Evolutionary conservation across 2,329 filamentous ascomycete genomes (phyloP), one percentile per base, ranked within the genome.

Genomic region (Nigrospora osmanthi): DNA sequence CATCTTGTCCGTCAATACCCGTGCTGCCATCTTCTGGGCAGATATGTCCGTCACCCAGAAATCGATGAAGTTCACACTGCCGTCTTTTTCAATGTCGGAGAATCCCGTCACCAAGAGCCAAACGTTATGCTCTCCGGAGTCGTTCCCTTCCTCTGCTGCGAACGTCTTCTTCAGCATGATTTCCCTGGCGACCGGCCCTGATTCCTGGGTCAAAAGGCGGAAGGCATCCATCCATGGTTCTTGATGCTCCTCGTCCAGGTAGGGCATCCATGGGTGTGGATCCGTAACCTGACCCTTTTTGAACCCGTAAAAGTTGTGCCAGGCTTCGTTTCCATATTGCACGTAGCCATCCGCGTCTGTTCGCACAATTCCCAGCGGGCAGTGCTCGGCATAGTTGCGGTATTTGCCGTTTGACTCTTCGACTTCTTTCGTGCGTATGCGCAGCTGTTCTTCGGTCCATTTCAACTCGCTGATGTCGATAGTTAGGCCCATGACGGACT

Each of bases 31-130:
- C 38, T 57, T 56, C 43, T 58, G 55, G 4, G 52, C 52, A 38
- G 55, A 57, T 19, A 58, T 58, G 33, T 58, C 52, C 3, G 53
- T 54, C 5, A 58, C 54, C 56, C 56, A 58, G 32, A 58, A 58
- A 42, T 58, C 54, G 15, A 58, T 56, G 35, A 57, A 50, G 37
- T 56, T 54, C 9, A 55, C 45, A 9, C 49, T 48, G 1, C 56
- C 56, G 32, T 58, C 54, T 4, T 49, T 48, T 28, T 45, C 53
- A 34, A 55, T 54, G 4, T 52, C 48, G 4, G 55, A 51, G 23
- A 56, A 57, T 2, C 56, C 55, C 3, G 55, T 58, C 2, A 47
- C 47, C 14, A 53, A 38, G 10, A 57, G 44, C 16, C 51, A 56
- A 2, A 50, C 47, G 12, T 51, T 49, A 17, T 55, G 54, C n/a